Base-by-base conservation (phyloP, 106 monocot species). In the Chionographis japonica region DNA sequence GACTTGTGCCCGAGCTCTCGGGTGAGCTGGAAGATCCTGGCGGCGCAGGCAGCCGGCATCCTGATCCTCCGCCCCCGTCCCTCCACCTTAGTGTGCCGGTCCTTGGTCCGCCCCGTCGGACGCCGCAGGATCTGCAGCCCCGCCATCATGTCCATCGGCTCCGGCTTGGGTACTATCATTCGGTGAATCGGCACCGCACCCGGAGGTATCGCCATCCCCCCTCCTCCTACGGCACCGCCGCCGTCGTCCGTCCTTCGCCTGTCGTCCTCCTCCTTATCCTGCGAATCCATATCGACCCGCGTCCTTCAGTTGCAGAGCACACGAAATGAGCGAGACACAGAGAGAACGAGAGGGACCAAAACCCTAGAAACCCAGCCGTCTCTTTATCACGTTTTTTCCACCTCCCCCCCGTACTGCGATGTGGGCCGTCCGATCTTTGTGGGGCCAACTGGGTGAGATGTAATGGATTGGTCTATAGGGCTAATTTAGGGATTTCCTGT, bases 21-120 rank as follows among this genome's bases (percentile, higher is more conserved):
- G 15, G 61, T 61, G 40, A 61, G 61, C 40, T 61, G 61, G 61
- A 61, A 61, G 38, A 61, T 61, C 14, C 61, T 38, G 39, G 61
- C 61, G n/a, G 61, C 61, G 15, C 61, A 61, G 0, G 61, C 7
- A 14, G 61, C 61, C 40, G 61, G 61, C 61, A 61, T 61, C 6
- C 61, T 15, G 61, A 61, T 40, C 12, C 61, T 12, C 61, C 61
- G 38, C 6, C 61, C 61, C 15, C 61, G 61, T 13, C 61, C 61
- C 61, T 61, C 61, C 61, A 61, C 61, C n/a, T 61, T 61, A 14
- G 61, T 63, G 63, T 63, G 63, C 20, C 63, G 43, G 17, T 63
- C 63, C 63, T 63, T 61, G 15, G 61, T 65, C 49, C 64, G 46
- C 50, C 20, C 64, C 8, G 50, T 11, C 18, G 64, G 64, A 2